A percentile compares a stretch with the other conserved stretches of the same genome.
phyloP scores from a whole-genome alignment of 2,329 filamentous ascomycete genomes.

The Blastomyces gilchristii region DNA sequence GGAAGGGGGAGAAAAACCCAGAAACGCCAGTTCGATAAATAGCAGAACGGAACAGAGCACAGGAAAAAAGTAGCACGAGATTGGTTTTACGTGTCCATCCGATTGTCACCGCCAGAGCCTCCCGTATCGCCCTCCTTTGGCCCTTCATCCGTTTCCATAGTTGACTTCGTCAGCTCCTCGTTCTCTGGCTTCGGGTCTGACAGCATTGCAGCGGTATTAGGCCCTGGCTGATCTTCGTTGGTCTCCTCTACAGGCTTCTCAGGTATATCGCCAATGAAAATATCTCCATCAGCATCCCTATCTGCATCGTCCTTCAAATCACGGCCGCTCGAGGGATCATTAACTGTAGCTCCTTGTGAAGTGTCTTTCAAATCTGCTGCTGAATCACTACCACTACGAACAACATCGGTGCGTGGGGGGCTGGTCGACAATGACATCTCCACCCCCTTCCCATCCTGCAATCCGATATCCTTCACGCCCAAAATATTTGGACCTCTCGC shows the following conservation, averaged over 20 bases:
- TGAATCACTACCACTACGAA: constrained; percentile 16
- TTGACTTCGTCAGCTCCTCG: not conserved
- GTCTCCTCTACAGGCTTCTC: not conserved
- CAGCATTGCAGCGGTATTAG: not conserved
- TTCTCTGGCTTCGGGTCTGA: not conserved
- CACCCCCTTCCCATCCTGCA: constrained; percentile 49
- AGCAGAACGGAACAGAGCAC: not conserved
- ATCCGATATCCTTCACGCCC: constrained; percentile 76
- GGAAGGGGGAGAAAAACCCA: not conserved
- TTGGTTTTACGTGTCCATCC: not conserved
- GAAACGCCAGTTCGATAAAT: not conserved
- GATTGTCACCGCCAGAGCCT: not conserved
- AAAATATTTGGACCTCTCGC: constrained; percentile 76
- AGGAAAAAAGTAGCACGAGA: not conserved
- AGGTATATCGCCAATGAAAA: constrained; percentile 27
- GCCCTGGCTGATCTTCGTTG: not conserved
- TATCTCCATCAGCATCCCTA: constrained; percentile 32
- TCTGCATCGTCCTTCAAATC: constrained; percentile 13
- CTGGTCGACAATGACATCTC: constrained; percentile 28
- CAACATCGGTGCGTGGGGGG: constrained; percentile 15
- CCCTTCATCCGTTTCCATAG: not conserved
- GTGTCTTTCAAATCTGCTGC: constrained; percentile 11
- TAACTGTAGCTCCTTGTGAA: constrained; percentile 13
- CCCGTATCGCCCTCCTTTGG: not conserved
- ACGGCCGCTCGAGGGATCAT: constrained; percentile 1